Evolutionary conservation across 169 alveolate genomes (phyloP), one percentile per base, ranked within the genome.

Genomic region (Prorocentrum cordatum): DNA sequence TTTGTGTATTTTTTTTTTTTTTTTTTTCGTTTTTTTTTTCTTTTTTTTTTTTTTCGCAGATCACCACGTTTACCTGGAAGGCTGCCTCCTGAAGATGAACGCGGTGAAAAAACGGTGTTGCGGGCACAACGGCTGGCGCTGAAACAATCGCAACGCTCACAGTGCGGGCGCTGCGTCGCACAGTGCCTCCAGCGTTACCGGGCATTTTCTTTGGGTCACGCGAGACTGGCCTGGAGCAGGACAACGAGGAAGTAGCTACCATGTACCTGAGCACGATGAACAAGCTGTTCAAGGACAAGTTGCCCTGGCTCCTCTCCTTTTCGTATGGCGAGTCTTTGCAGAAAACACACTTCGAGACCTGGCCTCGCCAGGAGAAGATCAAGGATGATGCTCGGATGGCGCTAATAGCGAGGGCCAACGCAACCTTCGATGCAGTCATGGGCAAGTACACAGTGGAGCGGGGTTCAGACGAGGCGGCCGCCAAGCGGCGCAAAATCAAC

Each of bases 251-350:
- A 85, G 98, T 97, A 82, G 99, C 99, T 38, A 94, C 99, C 38
- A 91, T 94, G 36, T 96, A 97, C 94, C 93, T 98, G 80, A 96
- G 96, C 93, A 99, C 96, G 72, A 97, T 98, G 95, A 97, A 97
- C 95, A 94, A 22, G 33, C 12, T 75, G 86, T 14, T 3, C 77
- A 83, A 4, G 68, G 27, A 58, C 24, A 35, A 92, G 33, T 95
- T 93, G 79, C 99, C 99, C 39, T 97, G 99, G 98, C 89, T 94
- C 84, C 95, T 98, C n/a, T 93, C 99, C 39, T 98, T 98, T 97
- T 97, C 99, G 38, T 98, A 96, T 92, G 99, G 99, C 68, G 95
- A 99, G 84, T 99, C 99, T 31, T 95, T 98, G 38, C 98, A 98
- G 94, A 95, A 96, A 20, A 93, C 99, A 27, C 94, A 96, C 84